phyloP scores from a whole-genome alignment of 2,329 filamentous ascomycete genomes.

The Cercospora zeae-maydis region DNA sequence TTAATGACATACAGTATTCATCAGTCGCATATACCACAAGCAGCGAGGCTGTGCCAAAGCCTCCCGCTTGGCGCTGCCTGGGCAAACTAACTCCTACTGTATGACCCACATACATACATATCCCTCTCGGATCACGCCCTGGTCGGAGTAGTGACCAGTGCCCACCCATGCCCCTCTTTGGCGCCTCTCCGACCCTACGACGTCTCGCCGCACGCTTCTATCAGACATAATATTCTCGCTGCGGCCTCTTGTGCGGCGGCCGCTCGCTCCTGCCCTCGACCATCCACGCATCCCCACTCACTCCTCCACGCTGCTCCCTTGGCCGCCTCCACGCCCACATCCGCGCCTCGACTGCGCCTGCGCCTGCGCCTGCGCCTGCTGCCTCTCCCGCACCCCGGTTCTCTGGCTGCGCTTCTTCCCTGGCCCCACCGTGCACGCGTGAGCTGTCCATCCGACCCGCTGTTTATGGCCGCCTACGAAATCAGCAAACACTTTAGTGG shows the following conservation, averaged over 20 bases:
- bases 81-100: neutral
- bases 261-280: neutral
- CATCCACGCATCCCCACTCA: neutral
- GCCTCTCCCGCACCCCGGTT: neutral
- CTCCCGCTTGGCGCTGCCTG: neutral
- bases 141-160: neutral
- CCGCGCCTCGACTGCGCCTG: neutral
- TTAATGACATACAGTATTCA: too few species aligned
- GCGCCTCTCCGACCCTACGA: neutral
- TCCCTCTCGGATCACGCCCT: neutral
- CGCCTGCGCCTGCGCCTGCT: neutral
- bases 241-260: neutral
- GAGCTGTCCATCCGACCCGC: neutral
- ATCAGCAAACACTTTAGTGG: constrained; percentile 35
- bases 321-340: neutral
- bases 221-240: neutral
- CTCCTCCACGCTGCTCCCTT: neutral
- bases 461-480: constrained; percentile 33
- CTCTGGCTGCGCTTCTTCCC: neutral
- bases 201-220: neutral
- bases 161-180: neutral
- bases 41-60: neutral
- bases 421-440: neutral
- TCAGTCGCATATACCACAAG: neutral
- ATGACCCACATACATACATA: neutral